Evolutionary conservation across 2,329 filamentous ascomycete genomes (phyloP).

Genomic region (Teratosphaeria epicoccoides): DNA sequence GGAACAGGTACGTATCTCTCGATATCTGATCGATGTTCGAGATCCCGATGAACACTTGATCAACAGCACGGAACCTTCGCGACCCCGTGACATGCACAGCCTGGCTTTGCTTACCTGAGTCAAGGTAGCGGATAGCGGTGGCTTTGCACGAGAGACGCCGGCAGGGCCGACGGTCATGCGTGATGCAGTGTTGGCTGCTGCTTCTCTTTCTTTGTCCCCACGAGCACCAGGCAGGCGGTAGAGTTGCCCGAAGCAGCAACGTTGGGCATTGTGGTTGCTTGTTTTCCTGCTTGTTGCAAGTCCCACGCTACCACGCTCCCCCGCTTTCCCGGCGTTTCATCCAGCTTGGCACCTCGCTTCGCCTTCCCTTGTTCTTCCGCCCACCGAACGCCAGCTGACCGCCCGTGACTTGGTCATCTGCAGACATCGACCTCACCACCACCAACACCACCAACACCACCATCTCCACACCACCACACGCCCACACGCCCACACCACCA

Average conservation of each 20-base stretch:
- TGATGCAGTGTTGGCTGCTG: not conserved
- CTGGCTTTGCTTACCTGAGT: too few species aligned
- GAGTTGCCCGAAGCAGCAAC: not conserved
- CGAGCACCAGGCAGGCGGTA: too few species aligned
- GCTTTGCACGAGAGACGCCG: not conserved
- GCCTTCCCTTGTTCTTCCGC: too few species aligned
- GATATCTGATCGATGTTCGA: too few species aligned
- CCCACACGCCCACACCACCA: not conserved
- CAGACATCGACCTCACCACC: conserved; percentile 1
- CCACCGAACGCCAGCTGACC: not conserved
- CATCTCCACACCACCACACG: conserved; percentile 1
- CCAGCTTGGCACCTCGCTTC: conserved; percentile 2
- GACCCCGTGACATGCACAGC: too few species aligned
- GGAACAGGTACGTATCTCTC: too few species aligned
- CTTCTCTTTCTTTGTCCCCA: not conserved
- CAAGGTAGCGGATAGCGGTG: too few species aligned
- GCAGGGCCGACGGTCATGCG: not conserved
- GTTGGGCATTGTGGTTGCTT: not conserved
- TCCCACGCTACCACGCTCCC: too few species aligned
- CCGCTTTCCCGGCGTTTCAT: conserved; percentile 2
- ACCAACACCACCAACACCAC: not conserved
- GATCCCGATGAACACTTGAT: too few species aligned
- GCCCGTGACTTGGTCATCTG: not conserved
- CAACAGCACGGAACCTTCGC: too few species aligned
- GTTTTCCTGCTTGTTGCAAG: not conserved